Evolutionary conservation across 1,284 basidiomycete genomes (phyloP).

Genomic region (Fomitopsis palustris): DNA sequence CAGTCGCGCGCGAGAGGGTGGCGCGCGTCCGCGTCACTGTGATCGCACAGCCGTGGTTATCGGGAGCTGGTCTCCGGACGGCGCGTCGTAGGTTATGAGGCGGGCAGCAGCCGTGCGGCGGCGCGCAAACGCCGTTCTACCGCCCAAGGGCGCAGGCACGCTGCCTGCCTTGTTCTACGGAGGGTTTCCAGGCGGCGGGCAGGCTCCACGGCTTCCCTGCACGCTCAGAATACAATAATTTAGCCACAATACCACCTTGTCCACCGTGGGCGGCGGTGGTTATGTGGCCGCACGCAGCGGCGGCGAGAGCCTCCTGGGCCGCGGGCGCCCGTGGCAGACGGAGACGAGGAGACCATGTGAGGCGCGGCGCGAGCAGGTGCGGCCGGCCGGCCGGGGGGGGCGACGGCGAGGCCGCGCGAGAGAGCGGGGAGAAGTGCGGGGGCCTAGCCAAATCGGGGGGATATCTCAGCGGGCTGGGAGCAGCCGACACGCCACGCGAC

Average conservation of each 20-base stretch:
- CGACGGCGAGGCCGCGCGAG: background rate
- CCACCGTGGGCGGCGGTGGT: background rate
- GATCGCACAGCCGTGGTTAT: background rate
- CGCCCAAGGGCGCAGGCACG: background rate
- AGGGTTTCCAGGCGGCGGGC: background rate
- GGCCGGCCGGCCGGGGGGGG: background rate
- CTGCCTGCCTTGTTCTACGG: background rate
- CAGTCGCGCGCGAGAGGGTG: background rate
- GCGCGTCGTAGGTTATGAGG: background rate
- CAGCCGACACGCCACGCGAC: background rate
- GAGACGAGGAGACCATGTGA: too few relatives aligned
- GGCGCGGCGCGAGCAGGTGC: background rate
- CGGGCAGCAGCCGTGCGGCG: background rate
- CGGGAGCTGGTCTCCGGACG: background rate
- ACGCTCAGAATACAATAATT: background rate
- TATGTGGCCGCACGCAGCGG: background rate
- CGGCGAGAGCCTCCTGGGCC: background rate
- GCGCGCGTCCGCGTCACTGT: background rate
- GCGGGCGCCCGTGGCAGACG: background rate
- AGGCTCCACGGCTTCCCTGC: background rate
- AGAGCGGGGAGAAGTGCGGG: background rate
- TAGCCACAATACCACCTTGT: too few relatives aligned
- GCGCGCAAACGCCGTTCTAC: background rate
- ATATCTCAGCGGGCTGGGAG: background rate
- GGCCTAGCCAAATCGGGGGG: background rate